A percentile compares a stretch with the other conserved stretches of the same genome.
These are phyloP conservation scores for Diaporthe australafricana DNA, from an alignment of 2,329 filamentous ascomycete species.

Conservation along the genomic window DNA sequence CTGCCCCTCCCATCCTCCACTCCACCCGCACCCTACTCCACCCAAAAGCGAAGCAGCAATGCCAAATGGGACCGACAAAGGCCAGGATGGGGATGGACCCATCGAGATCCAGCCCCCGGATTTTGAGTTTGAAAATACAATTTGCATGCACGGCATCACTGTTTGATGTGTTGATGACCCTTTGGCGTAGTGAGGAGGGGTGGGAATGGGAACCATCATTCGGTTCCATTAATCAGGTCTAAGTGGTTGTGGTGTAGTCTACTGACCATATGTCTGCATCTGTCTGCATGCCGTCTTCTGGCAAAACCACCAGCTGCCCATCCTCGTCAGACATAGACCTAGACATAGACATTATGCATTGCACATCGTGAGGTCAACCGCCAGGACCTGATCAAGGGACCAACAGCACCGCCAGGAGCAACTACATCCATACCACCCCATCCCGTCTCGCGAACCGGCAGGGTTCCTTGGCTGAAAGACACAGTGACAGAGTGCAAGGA, in stretches of 20 bases:
- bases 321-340: background rate
- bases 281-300: background rate
- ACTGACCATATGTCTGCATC: background rate
- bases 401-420: background rate
- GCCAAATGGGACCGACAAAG: background rate
- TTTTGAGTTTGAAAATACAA: slow-evolving; percentile 26
- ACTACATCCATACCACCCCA: background rate
- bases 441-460: background rate
- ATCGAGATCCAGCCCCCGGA: slow-evolving; percentile 29
- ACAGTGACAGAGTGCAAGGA: background rate
- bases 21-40: background rate
- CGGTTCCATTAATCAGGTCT: background rate
- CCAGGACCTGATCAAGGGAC: background rate
- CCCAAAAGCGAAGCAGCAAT: background rate
- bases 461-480: background rate
- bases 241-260: background rate
- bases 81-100: slow-evolving; percentile 9
- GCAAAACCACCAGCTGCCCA: background rate
- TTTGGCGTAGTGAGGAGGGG: background rate
- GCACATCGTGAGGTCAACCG: background rate
- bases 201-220: too few relatives aligned
- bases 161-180: slow-evolving; percentile 7
- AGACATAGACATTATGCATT: background rate
- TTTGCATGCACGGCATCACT: slow-evolving; percentile 21
- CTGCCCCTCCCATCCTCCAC: background rate